Evolutionary conservation across 2,329 filamentous ascomycete species (phyloP).

Genomic region (Ceratocystis huliohia): DNA sequence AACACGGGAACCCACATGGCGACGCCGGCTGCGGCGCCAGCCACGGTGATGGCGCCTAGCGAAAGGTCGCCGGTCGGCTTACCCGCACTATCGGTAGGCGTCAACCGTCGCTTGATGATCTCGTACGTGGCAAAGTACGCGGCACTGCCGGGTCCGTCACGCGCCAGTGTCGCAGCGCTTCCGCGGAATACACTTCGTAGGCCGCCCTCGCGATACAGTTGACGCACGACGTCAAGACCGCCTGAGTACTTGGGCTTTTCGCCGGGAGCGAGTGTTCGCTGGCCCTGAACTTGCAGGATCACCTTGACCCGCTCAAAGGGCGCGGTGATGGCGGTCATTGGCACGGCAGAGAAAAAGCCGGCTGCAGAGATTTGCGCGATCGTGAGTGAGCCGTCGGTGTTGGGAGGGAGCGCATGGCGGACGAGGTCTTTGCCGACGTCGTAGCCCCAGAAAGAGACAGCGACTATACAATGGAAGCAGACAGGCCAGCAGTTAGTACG

Average conservation of each 20-base stretch:
- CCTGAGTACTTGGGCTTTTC: constrained; percentile 88
- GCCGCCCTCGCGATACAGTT: constrained; percentile 85
- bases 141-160: constrained; percentile 83
- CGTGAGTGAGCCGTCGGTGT: constrained; percentile 57
- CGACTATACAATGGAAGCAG: constrained; percentile 35
- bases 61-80: constrained; percentile 65
- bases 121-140: constrained; percentile 98
- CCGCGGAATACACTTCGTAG: constrained; percentile 87
- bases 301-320: constrained; percentile 99
- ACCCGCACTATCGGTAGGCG: constrained; percentile 67
- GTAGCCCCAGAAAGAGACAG: constrained; percentile 72
- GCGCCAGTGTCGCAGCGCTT: constrained; percentile 75
- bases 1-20: constrained; percentile 99
- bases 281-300: constrained; percentile 91
- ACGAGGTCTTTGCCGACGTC: constrained; percentile 90
- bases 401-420: constrained; percentile 48
- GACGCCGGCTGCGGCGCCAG: constrained; percentile 80
- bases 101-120: constrained; percentile 77
- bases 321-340: constrained; percentile 96
- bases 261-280: constrained; percentile 74
- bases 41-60: constrained; percentile 67
- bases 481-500: background rate
- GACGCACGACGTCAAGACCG: constrained; percentile 77
- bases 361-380: constrained; percentile 82
- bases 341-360: constrained; percentile 94